phyloP scores from a whole-genome alignment of 257 asterid genomes.

The Solanum arcanum region DNA sequence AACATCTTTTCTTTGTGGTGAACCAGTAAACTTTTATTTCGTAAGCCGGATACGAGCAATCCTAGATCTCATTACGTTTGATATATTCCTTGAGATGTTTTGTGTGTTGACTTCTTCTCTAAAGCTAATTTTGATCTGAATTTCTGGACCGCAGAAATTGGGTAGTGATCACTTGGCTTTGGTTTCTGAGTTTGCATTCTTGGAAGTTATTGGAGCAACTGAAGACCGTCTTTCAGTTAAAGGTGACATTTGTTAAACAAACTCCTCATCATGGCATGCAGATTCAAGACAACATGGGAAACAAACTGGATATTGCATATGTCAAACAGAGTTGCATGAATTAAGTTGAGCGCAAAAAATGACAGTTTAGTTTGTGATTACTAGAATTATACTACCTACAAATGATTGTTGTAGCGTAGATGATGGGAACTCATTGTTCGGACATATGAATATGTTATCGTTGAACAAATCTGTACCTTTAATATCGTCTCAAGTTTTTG shows the following conservation, averaged over 20 bases:
- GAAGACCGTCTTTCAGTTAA: neutral
- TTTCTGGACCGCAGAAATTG: slow-evolving; percentile 9
- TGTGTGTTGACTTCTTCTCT: neutral
- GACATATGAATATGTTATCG: neutral
- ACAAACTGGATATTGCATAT: neutral
- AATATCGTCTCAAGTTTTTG: neutral
- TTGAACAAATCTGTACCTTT: neutral
- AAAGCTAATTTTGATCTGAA: neutral
- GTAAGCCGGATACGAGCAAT: neutral
- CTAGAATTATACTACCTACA: neutral
- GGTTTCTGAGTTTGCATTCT: slow-evolving; percentile 26
- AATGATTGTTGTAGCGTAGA: neutral
- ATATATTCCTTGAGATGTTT: neutral
- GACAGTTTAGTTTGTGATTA: neutral
- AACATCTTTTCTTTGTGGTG: neutral
- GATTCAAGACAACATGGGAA: neutral
- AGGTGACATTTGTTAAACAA: neutral
- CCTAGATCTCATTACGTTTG: neutral
- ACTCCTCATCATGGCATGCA: neutral
- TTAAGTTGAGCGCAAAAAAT: neutral
- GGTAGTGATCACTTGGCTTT: slow-evolving; percentile 33
- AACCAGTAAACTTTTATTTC: neutral
- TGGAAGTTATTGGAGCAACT: neutral
- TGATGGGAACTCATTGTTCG: neutral
- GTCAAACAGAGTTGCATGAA: neutral